These are phyloP conservation scores for Sphaceloma murrayae DNA, from an alignment of 2,329 filamentous ascomycete species.

Conservation along the genomic window DNA sequence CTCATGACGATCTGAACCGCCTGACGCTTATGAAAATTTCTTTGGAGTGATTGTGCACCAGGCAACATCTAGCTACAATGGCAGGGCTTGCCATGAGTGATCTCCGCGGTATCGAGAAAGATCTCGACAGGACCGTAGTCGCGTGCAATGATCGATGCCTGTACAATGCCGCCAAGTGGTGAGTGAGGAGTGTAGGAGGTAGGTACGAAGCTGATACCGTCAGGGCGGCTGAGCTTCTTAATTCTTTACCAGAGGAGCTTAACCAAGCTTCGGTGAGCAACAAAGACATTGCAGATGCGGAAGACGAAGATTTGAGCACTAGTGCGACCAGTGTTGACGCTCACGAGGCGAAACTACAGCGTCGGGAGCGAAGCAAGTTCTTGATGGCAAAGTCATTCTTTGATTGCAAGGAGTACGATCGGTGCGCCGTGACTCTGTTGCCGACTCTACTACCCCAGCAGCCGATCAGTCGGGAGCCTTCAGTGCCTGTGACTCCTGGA, in stretches of 20 bases:
- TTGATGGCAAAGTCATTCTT: constrained; percentile 89
- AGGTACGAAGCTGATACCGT: constrained; percentile 14
- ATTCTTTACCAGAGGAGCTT: constrained; percentile 55
- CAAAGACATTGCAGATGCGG: constrained; percentile 46
- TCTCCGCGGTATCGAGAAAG: constrained; percentile 7
- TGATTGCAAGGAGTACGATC: constrained; percentile 89
- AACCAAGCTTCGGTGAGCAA: constrained; percentile 51
- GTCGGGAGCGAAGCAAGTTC: constrained; percentile 70
- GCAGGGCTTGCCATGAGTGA: constrained; percentile 2
- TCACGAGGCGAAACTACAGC: constrained; percentile 53
- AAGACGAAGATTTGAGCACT: no score
- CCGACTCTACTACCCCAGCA: constrained; percentile 55
- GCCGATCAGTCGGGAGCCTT: constrained; percentile 24
- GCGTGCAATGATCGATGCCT: constrained; percentile 91
- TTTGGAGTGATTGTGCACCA: no score
- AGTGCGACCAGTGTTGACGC: constrained; percentile 3
- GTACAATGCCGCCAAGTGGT: constrained; percentile 97
- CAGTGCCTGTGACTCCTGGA: constrained; percentile 32
- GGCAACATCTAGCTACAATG: no score
- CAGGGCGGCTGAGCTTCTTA: constrained; percentile 90
- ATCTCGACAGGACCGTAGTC: constrained; percentile 74
- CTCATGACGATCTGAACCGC: no score
- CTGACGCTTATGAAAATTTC: no score
- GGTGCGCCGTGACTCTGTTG: constrained; percentile 80
- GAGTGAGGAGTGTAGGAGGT: no score